Evolutionary conservation across 768 basidiomycete genomes (phyloP).

Genomic region (Lentinus brumalis): DNA sequence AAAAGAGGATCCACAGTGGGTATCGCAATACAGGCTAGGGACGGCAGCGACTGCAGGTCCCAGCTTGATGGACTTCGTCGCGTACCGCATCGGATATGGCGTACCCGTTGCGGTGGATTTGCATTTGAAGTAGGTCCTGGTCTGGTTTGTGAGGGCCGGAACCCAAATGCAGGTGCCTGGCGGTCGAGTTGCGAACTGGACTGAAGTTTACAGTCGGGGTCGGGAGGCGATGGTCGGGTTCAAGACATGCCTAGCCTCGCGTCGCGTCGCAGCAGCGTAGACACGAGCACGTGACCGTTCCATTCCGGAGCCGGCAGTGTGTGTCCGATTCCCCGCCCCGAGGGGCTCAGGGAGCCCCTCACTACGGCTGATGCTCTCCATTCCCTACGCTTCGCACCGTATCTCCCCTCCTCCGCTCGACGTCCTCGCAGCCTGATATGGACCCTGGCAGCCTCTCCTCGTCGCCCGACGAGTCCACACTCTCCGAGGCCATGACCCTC

Average conservation of each 20-base stretch:
- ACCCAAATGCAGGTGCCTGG: background rate
- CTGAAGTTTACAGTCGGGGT: too few relatives aligned
- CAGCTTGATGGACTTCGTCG: too few relatives aligned
- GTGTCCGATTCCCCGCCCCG: background rate
- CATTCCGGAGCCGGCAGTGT: background rate
- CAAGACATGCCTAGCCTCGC: background rate
- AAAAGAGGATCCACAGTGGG: too few relatives aligned
- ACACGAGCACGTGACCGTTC: conserved; percentile 18
- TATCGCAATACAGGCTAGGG: too few relatives aligned
- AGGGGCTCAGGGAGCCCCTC: background rate
- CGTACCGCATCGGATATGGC: too few relatives aligned
- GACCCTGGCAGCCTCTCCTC: background rate
- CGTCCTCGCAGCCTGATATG: background rate
- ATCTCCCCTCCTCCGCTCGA: conserved; percentile 1
- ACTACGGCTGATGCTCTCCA: background rate
- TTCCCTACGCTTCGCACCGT: background rate
- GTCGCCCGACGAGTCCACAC: background rate
- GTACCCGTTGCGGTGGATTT: too few relatives aligned
- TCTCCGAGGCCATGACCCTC: conserved; percentile 15
- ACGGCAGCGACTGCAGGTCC: too few relatives aligned
- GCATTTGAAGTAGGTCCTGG: background rate
- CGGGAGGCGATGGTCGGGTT: background rate
- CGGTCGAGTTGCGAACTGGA: background rate
- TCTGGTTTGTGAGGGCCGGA: background rate
- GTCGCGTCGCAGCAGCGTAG: too few relatives aligned